Conservation (phyloP, 257 asterid genomes). For the Knoxia roxburghii region DNA sequence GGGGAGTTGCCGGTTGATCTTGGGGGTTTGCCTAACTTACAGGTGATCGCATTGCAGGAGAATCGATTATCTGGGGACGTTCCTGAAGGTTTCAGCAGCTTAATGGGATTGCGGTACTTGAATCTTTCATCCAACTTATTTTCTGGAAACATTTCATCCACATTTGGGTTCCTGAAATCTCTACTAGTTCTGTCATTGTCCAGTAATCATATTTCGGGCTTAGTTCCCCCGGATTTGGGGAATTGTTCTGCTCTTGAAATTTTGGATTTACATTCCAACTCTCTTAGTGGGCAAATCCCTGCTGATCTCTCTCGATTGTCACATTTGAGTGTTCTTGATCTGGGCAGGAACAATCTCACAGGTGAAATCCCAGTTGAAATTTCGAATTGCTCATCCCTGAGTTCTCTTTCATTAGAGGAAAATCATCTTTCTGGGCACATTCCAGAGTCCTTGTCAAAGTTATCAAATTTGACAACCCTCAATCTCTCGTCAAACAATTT, state of each 20-base stretch:
- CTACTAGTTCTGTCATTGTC: constrained; percentile 54
- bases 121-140: constrained; percentile 60
- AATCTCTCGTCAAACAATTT: constrained; percentile 39
- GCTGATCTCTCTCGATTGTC: constrained; percentile 39
- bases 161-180: constrained; percentile 63
- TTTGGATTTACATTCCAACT: constrained; percentile 46
- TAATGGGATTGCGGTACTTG: constrained; percentile 47
- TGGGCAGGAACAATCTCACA: constrained; percentile 50
- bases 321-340: constrained; percentile 45
- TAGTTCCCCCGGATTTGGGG: constrained; percentile 55
- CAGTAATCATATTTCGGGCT: constrained; percentile 44
- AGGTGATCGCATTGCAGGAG: constrained; percentile 65
- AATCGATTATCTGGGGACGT: constrained; percentile 49
- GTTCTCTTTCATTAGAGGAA: constrained; percentile 33
- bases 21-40: constrained; percentile 61
- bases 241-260: constrained; percentile 51
- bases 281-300: constrained; percentile 48
- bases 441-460: constrained; percentile 27
- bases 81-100: constrained; percentile 70
- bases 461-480: constrained; percentile 28
- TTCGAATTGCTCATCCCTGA: constrained; percentile 48
- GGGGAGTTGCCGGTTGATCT: constrained; percentile 57
- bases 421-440: constrained; percentile 43
- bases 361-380: constrained; percentile 53
- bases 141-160: constrained; percentile 52